Evolutionary conservation across 2,329 filamentous ascomycete species (phyloP), one percentile per base, ranked within the genome.

Genomic region (Hymenoscyphus fructigenus): DNA sequence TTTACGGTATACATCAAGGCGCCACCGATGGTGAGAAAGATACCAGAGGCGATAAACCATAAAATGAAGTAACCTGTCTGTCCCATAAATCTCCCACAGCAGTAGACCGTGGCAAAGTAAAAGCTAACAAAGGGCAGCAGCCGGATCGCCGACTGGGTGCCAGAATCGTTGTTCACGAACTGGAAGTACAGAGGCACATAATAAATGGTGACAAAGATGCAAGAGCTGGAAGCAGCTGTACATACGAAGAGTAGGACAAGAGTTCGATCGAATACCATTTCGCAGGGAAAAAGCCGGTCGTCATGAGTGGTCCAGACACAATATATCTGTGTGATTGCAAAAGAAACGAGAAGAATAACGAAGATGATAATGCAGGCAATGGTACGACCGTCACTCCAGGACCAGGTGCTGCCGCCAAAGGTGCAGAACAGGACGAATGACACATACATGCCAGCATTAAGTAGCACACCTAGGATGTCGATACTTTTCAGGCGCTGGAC

Each of bases 171-270:
- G 64, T 75, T 75, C 66, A 82, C 75, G 56, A 77, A 76, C 73
- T 83, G 79, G 71, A 83, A 81, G 75, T 80, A 83, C 64, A 82
- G 73, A 3, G 81, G 80, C 28, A 82, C 71, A 64, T 80, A 80
- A 70, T 78, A 80, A 4, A 76, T 73, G 1, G 80, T 68, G 53
- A 82, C 77, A 29, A 79, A 77, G 12, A 76, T 72, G 6, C 75
- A 73, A 4, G 77, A 73, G 6, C 74, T 77, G 0, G 76, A 74
- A 10, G 14, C 17, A 1, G 75, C 71, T 0, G 77, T 80, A 9
- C 76, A 74, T 28, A 83, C 71, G 68, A 78, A 81, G 1, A 85
- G 72, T 0, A 84, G 72, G 1, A 81, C 34, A 5, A 36, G 34
- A 36, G 34, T 36, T 12, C 34, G 34, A 12, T 36, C 34, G 12